Conservation (phyloP, 108 stramenopile genomes). For the Schizochytrium sp. region DNA sequence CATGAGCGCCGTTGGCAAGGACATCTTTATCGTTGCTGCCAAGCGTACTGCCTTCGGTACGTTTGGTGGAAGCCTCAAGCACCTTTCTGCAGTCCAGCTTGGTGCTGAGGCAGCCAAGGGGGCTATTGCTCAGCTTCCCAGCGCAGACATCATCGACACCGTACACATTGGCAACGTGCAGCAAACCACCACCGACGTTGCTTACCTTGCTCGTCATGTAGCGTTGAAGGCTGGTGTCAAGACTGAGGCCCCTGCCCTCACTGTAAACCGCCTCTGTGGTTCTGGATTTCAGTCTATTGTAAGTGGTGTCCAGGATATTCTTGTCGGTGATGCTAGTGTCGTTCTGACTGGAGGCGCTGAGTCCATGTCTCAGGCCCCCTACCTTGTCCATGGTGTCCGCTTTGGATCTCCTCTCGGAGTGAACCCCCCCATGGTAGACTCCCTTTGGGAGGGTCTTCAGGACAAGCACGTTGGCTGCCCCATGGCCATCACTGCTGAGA, state of each 20-base stretch:
- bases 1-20: constrained; percentile 58
- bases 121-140: constrained; percentile 77
- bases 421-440: constrained; percentile 68
- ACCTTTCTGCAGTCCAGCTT: constrained; percentile 83
- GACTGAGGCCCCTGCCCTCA: constrained; percentile 85
- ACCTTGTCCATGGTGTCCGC: constrained; percentile 58
- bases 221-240: constrained; percentile 85
- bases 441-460: constrained; percentile 89
- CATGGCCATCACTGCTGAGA: constrained; percentile 98
- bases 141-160: constrained; percentile 80
- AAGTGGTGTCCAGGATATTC: constrained; percentile 89
- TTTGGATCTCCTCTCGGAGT: constrained; percentile 61
- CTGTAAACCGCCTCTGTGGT: constrained; percentile 97
- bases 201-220: constrained; percentile 93
- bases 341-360: constrained; percentile 93
- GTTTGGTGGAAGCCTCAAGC: constrained; percentile 91
- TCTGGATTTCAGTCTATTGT: constrained; percentile 95
- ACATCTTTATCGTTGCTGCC: constrained; percentile 72
- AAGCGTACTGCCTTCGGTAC: constrained; percentile 97
- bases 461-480: constrained; percentile 78
- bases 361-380: constrained; percentile 86
- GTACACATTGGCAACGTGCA: constrained; percentile 96
- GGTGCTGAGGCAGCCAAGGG: constrained; percentile 80
- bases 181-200: constrained; percentile 86
- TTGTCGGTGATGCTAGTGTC: constrained; percentile 85